Conservation (phyloP, 140 eudicot genomes). For the Erigeron philadelphicus region DNA sequence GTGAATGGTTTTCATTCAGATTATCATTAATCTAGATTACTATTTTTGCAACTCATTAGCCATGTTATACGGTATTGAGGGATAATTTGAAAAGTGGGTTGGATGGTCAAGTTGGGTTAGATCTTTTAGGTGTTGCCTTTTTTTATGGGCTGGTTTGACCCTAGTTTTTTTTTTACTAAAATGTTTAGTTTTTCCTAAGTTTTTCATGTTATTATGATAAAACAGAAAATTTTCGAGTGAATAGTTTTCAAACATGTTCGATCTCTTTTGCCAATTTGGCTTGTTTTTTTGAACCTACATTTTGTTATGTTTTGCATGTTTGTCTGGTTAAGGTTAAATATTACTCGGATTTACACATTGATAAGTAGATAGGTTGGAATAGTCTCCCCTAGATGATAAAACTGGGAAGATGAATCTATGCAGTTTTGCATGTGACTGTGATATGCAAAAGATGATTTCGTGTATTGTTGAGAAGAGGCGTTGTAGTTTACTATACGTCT, state of each 20-base stretch:
- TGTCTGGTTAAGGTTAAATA: neutral
- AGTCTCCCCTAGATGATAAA: neutral
- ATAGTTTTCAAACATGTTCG: neutral
- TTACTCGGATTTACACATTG: neutral
- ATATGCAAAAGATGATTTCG: constrained; percentile 1
- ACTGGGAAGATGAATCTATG: neutral
- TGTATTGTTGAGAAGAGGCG: neutral
- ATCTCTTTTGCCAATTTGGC: neutral
- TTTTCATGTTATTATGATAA: too few species aligned
- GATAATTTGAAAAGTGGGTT: too few species aligned
- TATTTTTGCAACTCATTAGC: too few species aligned
- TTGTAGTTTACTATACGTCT: neutral
- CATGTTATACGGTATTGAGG: too few species aligned
- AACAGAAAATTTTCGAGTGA: too few species aligned
- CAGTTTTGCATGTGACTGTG: neutral
- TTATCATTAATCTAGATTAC: too few species aligned
- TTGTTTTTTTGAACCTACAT: neutral
- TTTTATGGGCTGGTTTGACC: too few species aligned
- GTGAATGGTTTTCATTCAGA: too few species aligned
- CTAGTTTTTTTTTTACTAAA: too few species aligned
- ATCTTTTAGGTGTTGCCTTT: too few species aligned
- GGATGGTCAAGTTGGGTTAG: too few species aligned
- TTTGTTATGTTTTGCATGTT: neutral
- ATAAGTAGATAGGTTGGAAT: neutral
- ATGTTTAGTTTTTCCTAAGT: too few species aligned